These are phyloP conservation scores for Escallonia herrerae DNA, from an alignment of 129 eudicot species.

Conservation along the genomic window DNA sequence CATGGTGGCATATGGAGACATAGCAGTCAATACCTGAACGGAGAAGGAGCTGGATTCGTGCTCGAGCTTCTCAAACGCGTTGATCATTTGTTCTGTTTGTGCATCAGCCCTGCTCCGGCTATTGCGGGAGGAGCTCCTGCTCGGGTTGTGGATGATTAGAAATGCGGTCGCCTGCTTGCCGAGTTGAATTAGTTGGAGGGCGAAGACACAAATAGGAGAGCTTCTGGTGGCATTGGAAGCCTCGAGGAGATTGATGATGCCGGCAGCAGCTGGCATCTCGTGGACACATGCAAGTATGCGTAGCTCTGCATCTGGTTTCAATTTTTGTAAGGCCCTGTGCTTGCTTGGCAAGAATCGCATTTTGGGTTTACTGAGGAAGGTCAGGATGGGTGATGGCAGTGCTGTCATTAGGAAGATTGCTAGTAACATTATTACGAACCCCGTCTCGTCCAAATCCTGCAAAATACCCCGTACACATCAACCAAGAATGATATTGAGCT, in stretches of 20 bases:
- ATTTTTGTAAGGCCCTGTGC: constrained; percentile 10
- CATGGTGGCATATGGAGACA: constrained; percentile 22
- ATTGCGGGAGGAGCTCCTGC: not conserved
- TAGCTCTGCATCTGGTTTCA: constrained; percentile 7
- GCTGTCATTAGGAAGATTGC: too few species aligned
- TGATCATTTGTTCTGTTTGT: constrained; percentile 15
- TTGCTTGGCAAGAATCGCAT: constrained; percentile 1
- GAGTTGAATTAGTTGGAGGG: constrained; percentile 19
- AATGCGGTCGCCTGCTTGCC: constrained; percentile 9
- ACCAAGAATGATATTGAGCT: not conserved
- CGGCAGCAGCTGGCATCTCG: constrained; percentile 8
- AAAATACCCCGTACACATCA: not conserved
- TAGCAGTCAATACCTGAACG: constrained; percentile 15
- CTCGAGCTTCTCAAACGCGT: constrained; percentile 3
- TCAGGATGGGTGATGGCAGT: too few species aligned
- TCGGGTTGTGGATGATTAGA: constrained; percentile 14
- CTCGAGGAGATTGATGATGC: constrained; percentile 17
- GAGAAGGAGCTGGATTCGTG: not conserved
- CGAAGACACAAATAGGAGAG: constrained; percentile 16
- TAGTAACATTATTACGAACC: too few species aligned
- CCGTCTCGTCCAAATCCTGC: too few species aligned
- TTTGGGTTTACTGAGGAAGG: not conserved
- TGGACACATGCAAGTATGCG: constrained; percentile 23
- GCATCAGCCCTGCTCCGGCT: not conserved
- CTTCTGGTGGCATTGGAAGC: constrained; percentile 8